Evolutionary conservation across 2,329 filamentous ascomycete species (phyloP).

Genomic region (Aspergillus arachidicola): DNA sequence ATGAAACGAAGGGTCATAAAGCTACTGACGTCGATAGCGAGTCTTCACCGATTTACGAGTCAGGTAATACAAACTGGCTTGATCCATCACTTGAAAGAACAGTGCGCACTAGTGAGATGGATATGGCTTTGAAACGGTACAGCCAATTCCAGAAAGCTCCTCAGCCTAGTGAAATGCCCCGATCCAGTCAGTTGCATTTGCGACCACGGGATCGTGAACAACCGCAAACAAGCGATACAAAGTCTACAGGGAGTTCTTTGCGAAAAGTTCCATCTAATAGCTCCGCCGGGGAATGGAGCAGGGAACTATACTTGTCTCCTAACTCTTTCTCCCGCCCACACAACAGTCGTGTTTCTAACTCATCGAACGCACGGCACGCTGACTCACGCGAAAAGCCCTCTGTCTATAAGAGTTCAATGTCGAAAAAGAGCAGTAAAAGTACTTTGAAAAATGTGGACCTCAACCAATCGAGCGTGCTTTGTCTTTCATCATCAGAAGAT

Average conservation of each 20-base stretch:
- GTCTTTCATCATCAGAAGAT: slow-evolving; percentile 53
- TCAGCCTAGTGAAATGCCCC: slow-evolving; percentile 14
- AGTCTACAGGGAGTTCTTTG: slow-evolving; percentile 20
- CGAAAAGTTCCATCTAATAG: slow-evolving; percentile 25
- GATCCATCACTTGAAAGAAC: slow-evolving; percentile 32
- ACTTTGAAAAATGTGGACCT: slow-evolving; percentile 45
- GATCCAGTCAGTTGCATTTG: slow-evolving; percentile 28
- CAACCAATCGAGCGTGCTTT: slow-evolving; percentile 49
- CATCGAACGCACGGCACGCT: slow-evolving; percentile 23
- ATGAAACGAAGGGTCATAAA: slow-evolving; percentile 19
- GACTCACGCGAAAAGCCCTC: slow-evolving; percentile 17
- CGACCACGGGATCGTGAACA: slow-evolving; percentile 28
- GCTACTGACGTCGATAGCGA: slow-evolving; percentile 16
- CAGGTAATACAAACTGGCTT: slow-evolving; percentile 25
- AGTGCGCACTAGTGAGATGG: slow-evolving; percentile 37
- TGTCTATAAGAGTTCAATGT: slow-evolving; percentile 27
- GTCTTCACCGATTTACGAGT: slow-evolving; percentile 23
- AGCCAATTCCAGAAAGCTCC: slow-evolving; percentile 23
- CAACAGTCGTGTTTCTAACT: slow-evolving; percentile 19
- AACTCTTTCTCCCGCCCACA: slow-evolving; percentile 17
- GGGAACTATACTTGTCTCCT: slow-evolving; percentile 29
- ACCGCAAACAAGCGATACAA: slow-evolving; percentile 20
- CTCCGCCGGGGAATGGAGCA: slow-evolving; percentile 28
- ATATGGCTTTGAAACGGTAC: slow-evolving; percentile 35
- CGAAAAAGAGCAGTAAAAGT: slow-evolving; percentile 43